Evolutionary conservation across 345 rosid genomes (phyloP).

Genomic region (Salix brachista): DNA sequence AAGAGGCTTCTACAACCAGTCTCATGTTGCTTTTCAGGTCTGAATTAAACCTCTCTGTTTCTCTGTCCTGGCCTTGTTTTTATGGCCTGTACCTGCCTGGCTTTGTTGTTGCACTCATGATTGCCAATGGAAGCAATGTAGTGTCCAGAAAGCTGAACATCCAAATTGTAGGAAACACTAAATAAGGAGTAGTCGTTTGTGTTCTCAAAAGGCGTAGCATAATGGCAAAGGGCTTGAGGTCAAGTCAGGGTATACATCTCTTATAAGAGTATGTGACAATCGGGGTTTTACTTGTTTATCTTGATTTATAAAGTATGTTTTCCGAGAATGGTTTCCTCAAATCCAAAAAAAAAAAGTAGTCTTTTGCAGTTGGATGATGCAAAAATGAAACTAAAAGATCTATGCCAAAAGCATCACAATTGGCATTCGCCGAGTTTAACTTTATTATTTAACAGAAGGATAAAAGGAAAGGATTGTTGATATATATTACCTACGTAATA

Average conservation of each 20-base stretch:
- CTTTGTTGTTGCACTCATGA: not conserved
- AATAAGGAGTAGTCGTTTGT: not conserved
- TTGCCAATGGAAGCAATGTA: too few relatives aligned
- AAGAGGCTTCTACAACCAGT: constrained; percentile 56
- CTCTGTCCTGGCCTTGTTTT: not conserved
- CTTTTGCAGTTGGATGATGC: not conserved
- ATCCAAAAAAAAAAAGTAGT: too few relatives aligned
- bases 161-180: not conserved
- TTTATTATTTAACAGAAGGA: too few relatives aligned
- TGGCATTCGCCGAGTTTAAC: not conserved
- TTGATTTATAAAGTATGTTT: too few relatives aligned
- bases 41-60: not conserved
- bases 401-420: not conserved
- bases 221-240: too few relatives aligned
- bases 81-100: not conserved
- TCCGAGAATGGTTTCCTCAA: too few relatives aligned
- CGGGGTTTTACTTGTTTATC: too few relatives aligned
- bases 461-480: too few relatives aligned
- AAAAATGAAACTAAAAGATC: not conserved
- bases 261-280: too few relatives aligned
- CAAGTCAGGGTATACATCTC: too few relatives aligned
- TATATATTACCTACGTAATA: too few relatives aligned
- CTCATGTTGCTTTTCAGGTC: constrained; percentile 68
- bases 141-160: not conserved
- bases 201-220: too few relatives aligned